Percentiles rank a stretch among this genome's conserved stretches.
These are phyloP conservation scores for Picochlorum sp. DNA, from an alignment of 139 green algal species.

Conservation along the genomic window DNA sequence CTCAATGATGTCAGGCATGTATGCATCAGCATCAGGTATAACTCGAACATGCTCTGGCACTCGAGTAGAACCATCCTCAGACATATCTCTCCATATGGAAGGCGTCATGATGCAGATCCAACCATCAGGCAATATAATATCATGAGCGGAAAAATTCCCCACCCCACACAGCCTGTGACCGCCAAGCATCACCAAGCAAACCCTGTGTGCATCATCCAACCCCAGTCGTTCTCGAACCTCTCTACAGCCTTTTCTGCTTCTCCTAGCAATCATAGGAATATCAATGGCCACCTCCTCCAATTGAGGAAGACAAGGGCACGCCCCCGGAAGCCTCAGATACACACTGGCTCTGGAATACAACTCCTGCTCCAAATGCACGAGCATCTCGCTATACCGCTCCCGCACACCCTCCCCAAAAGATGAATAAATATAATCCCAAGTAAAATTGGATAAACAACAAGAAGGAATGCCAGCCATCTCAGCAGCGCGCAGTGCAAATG, in stretches of 20 bases:
- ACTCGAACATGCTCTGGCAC: neutral
- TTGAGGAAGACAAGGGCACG: conserved; percentile 3
- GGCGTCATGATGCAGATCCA: conserved; percentile 49
- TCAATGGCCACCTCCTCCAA: conserved; percentile 4
- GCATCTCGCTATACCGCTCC: no score
- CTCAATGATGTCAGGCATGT: conserved; percentile 12
- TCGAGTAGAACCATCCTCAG: neutral
- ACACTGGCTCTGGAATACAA: conserved; percentile 2
- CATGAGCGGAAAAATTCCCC: conserved; percentile 24
- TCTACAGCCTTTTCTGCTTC: neutral
- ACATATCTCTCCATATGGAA: neutral
- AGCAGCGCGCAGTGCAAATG: conserved; percentile 51
- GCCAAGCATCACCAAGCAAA: neutral
- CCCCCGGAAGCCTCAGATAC: neutral
- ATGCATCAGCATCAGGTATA: neutral
- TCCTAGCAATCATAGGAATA: conserved; percentile 2
- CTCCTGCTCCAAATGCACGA: conserved; percentile 7
- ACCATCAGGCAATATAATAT: conserved; percentile 39
- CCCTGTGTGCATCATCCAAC: neutral
- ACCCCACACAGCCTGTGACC: neutral
- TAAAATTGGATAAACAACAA: conserved; percentile 61
- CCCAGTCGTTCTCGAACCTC: neutral
- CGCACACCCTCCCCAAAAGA: conserved; percentile 21
- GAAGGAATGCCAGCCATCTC: conserved; percentile 35
- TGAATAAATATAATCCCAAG: conserved; percentile 62